A percentile compares a stretch with the other conserved stretches of the same genome.
These are phyloP conservation scores for Talaromyces ruber DNA, from an alignment of 495 filamentous ascomycete species.

Conservation along the genomic window DNA sequence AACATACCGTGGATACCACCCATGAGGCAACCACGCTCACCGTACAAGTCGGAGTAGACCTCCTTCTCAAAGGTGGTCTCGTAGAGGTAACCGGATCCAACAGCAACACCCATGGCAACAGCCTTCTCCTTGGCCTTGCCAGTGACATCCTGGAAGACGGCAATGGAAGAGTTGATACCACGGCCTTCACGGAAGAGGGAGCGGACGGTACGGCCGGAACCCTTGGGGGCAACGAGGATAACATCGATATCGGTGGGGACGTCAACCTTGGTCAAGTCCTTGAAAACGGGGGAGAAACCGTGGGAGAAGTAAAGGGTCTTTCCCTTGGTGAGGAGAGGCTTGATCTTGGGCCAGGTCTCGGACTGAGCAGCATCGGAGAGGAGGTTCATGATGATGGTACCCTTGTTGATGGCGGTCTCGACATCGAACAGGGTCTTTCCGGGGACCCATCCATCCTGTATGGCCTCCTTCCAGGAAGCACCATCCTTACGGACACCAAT, in stretches of 20 bases:
- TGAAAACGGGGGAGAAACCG: conserved; percentile 99
- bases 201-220: conserved; percentile 95
- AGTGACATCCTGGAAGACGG: conserved; percentile 97
- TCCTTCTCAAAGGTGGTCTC: conserved; percentile 99
- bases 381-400: conserved; percentile 98
- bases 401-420: conserved; percentile 86
- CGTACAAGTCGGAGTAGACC: conserved; percentile 98
- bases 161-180: conserved; percentile 98
- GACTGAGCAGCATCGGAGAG: conserved; percentile 94
- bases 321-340: conserved; percentile 95
- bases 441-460: conserved; percentile 95
- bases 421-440: conserved; percentile 98
- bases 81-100: conserved; percentile 97
- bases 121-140: conserved; percentile 98
- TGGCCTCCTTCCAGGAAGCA: conserved; percentile 94
- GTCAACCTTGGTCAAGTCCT: conserved; percentile 97
- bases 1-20: conserved; percentile 99
- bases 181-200: conserved; percentile 95
- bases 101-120: conserved; percentile 89
- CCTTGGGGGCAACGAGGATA: conserved; percentile 98
- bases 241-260: conserved; percentile 93
- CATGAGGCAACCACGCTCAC: conserved; percentile 99
- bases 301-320: conserved; percentile 99
- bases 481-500: conserved; percentile 97
- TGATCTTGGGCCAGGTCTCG: conserved; percentile 97